Evolutionary conservation across 2,329 filamentous ascomycete genomes (phyloP), one percentile per base, ranked within the genome.

Genomic region (Beauveria pseudobassiana): DNA sequence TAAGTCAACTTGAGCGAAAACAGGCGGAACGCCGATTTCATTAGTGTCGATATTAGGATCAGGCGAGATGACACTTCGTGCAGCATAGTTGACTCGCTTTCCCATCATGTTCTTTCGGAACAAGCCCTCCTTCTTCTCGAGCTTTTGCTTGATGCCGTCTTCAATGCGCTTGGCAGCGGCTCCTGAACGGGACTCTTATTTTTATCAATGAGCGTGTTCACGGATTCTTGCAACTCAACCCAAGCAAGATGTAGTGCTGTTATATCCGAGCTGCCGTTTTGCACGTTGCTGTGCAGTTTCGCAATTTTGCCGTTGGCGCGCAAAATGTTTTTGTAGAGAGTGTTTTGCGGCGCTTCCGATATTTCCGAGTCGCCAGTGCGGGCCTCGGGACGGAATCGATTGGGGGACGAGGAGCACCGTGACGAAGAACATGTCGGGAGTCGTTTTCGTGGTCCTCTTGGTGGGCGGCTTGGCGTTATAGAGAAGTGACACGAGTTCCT

Each of bases 61-160:
- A 0, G 95, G 95, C 10, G 93, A 98, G 68, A 99, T 99, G 73
- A 99, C 95, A 82, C 90, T 96, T 73, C 95, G 89, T 43, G 95
- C 95, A 55, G 95, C 95, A 73, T 95, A 98, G 75, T 99, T 98
- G 77, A 99, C 95, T 80, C 95, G 92, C 81, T 99, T 99, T 64
- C 95, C 95, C 95, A 99, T 99, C 95, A 99, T 98, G 76, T 99
- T 97, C 80, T 96, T 98, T 69, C 95, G 84, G 80, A 99, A 99
- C 34, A 99, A 82, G 66, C 95, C 95, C 72, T 99, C 96, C 77
- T 99, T 99, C 81, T 99, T 99, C 77, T 99, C 95, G 30, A 99
- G 82, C 71, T 93, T 89, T 72, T 99, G 95, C 77, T 99, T 99
- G 77, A 99, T 96, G 68, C 96, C 95, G 65, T 96, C 93, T 64